Evolutionary conservation across 352 stramenopile species (phyloP).

Genomic region (Pythium folliculosum): DNA sequence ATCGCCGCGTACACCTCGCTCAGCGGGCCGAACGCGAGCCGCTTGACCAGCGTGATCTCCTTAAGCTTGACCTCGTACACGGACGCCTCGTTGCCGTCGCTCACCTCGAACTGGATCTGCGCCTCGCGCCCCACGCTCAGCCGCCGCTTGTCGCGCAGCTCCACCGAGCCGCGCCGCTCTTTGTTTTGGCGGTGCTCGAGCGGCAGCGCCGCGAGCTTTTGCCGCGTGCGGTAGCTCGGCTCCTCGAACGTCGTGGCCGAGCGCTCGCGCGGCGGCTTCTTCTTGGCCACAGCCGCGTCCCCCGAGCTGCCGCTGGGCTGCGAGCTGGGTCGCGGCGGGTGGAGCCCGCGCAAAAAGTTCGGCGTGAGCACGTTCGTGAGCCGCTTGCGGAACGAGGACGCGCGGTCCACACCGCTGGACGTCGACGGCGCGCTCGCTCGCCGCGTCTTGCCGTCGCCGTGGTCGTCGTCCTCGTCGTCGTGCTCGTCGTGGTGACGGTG

Average conservation of each 20-base stretch:
- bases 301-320: not conserved
- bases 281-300: not conserved
- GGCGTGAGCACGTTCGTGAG: conserved; percentile 18
- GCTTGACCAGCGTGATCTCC: conserved; percentile 74
- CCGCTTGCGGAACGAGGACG: conserved; percentile 22
- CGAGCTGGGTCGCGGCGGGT: conserved; percentile 9
- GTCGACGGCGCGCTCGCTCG: conserved; percentile 11
- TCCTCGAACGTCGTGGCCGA: conserved; percentile 52
- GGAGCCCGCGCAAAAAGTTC: conserved; percentile 14
- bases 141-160: conserved; percentile 54
- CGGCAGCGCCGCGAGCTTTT: conserved; percentile 56
- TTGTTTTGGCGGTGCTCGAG: conserved; percentile 58
- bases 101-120: conserved; percentile 64
- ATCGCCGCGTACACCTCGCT: conserved; percentile 79
- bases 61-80: conserved; percentile 83
- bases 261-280: conserved; percentile 11
- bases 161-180: conserved; percentile 58
- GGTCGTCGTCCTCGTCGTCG: not conserved
- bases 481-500: not conserved
- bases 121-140: conserved; percentile 64
- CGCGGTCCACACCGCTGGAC: not conserved
- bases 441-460: not conserved
- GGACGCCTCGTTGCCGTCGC: conserved; percentile 60
- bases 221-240: conserved; percentile 57
- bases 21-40: conserved; percentile 65